phyloP scores from a whole-genome alignment of 1,139 yeast species.

The Schwanniomyces etchellsii region DNA sequence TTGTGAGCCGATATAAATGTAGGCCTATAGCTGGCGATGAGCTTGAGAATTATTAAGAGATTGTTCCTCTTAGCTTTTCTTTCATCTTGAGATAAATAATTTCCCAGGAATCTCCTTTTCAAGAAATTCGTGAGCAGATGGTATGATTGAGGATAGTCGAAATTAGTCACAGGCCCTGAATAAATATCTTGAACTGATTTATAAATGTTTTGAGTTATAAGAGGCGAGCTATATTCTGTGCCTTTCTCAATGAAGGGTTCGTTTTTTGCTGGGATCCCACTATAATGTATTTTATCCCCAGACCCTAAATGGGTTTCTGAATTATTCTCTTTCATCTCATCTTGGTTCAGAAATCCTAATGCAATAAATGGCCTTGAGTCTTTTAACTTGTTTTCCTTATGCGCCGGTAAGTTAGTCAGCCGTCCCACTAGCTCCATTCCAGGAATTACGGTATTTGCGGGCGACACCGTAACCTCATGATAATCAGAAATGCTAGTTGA shows the following conservation, averaged over 20 bases:
- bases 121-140: conserved; percentile 55
- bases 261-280: not conserved
- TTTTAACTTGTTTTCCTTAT: conserved; percentile 14
- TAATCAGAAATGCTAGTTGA: conserved; percentile 23
- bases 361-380: conserved; percentile 40
- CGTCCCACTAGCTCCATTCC: no score
- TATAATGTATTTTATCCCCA: not conserved
- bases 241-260: conserved; percentile 1
- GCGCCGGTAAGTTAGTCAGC: no score
- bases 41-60: conserved; percentile 51
- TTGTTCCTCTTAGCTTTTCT: conserved; percentile 35
- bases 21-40: conserved; percentile 68
- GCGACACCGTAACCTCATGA: conserved; percentile 10
- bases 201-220: conserved; percentile 53
- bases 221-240: conserved; percentile 44
- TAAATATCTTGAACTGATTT: conserved; percentile 64
- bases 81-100: conserved; percentile 23
- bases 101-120: conserved; percentile 47
- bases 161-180: conserved; percentile 47
- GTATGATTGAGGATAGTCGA: conserved; percentile 65
- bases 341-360: conserved; percentile 23
- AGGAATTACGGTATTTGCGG: conserved; percentile 8
- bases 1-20: conserved; percentile 71
- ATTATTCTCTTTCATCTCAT: conserved; percentile 5
- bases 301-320: conserved; percentile 5